Evolutionary conservation across 1,284 basidiomycete genomes (phyloP).

Genomic region (Phellopilus nigrolimitatus): DNA sequence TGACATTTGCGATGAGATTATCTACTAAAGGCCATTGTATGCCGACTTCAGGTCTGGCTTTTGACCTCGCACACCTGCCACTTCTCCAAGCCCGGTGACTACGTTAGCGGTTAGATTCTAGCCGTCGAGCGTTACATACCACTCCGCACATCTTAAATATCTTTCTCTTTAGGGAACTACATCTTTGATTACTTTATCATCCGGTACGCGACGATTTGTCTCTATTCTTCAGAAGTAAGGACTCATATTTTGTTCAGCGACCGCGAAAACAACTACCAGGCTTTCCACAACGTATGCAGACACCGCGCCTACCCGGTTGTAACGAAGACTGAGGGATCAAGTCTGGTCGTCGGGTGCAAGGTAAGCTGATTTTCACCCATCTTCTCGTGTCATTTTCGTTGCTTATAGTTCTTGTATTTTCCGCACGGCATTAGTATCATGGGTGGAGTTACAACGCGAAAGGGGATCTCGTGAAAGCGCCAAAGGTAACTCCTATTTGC

Average conservation of each 20-base stretch:
- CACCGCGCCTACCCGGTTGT: constrained; percentile 27
- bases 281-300: constrained; percentile 25
- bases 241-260: constrained; percentile 13
- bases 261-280: constrained; percentile 22
- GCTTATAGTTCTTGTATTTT: not conserved
- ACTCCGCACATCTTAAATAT: not conserved
- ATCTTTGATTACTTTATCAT: constrained; percentile 20
- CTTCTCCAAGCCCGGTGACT: constrained; percentile 26
- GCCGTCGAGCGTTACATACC: not conserved
- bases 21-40: not conserved
- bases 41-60: constrained; percentile 20
- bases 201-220: not conserved
- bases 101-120: constrained; percentile 20
- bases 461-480: constrained; percentile 26
- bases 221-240: not conserved
- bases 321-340: constrained; percentile 24
- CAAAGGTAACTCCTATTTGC: constrained; percentile 21
- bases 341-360: constrained; percentile 25
- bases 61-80: constrained; percentile 23
- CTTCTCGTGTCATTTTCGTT: not conserved
- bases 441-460: constrained; percentile 27
- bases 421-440: constrained; percentile 21
- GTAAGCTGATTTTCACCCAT: not conserved
- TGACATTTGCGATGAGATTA: too few species aligned
- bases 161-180: constrained; percentile 14